Base-by-base conservation (phyloP, 139 green algal species). In the Yamagishiella unicocca region DNA sequence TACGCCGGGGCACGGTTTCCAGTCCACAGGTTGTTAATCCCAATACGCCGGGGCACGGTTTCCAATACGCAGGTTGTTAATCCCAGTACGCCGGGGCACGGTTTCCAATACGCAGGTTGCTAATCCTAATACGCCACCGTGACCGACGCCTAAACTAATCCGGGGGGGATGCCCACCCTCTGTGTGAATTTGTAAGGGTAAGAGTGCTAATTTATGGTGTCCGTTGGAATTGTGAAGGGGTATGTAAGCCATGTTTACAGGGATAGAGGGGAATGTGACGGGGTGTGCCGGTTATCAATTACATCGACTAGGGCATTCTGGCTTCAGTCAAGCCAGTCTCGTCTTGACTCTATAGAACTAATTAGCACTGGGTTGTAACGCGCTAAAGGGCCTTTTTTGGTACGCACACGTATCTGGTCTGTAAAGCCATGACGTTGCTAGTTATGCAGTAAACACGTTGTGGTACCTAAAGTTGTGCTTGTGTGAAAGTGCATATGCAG, bases 391-490 rank as follows among this genome's bases (percentile, higher is more conserved):
- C 50, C 12, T 58, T 58, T 58, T 17, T 73, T 73, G 31, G n/a
- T 73, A 3, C 66, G 43, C 31, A 21, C 43, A 73, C 66, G 66
- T 73, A 27, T 22, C 24, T 10, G 10, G 66, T 22, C 66, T 73
- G 66, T 73, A 45, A 73, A n/a, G 66, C 31, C 43, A 33, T 46
- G 22, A 14, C 6, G 6, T 14, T 67, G 58, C 58, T 73, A 73
- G 4, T 73, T 43, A 46, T 45, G 33, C 66, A 14, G 66, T 73
- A 73, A 73, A 73, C 66, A 73, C 66, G 31, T 73, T 43, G 31
- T 43, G 31, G 66, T 73, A 73, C 66, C 66, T 73, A 43, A 73
- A 45, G 31, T 43, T 73, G 5, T 46, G 22, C 25, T 73, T 73
- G 66, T 73, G 66, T 73, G 66, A 46, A 46, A 4, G 3, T 73